These are phyloP conservation scores for Plasmodium billcollinsi DNA, from an alignment of 169 alveolate genomes.

Conservation along the genomic window DNA sequence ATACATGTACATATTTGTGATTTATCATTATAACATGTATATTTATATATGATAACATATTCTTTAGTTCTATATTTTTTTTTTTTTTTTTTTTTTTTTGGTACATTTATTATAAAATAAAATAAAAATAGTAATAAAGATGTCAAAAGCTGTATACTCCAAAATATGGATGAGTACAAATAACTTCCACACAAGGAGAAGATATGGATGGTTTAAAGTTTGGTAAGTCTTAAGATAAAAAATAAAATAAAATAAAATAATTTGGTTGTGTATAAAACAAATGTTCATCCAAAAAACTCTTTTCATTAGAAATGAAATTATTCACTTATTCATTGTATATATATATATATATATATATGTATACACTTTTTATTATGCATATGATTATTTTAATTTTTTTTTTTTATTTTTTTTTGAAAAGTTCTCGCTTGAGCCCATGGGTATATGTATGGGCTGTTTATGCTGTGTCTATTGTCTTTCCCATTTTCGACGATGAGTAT, in stretches of 20 bases:
- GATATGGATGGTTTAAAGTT: constrained; percentile 85
- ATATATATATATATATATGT: not conserved
- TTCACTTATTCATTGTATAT: no score
- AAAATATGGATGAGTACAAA: constrained; percentile 87
- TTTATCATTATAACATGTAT: no score
- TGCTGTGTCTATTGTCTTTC: constrained; percentile 81
- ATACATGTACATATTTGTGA: no score
- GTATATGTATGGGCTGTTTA: constrained; percentile 76
- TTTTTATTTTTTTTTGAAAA: constrained; percentile 10
- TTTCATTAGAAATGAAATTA: no score
- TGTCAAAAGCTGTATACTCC: constrained; percentile 87
- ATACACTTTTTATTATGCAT: not conserved
- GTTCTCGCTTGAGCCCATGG: constrained; percentile 84
- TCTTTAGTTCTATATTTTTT: no score
- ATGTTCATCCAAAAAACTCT: no score
- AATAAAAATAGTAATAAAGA: constrained; percentile 11
- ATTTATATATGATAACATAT: no score
- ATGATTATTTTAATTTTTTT: not conserved
- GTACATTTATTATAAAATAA: not conserved
- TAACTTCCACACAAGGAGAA: constrained; percentile 83
- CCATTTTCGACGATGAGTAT: constrained; percentile 76
- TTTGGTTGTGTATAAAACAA: not conserved
- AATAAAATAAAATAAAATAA: not conserved
- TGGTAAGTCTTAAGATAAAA: constrained; percentile 70
- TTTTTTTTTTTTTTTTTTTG: constrained; percentile 19